Evolutionary conservation across 106 monocot species (phyloP), one percentile per base, ranked within the genome.

Genomic region (Dendrobium huoshanense): DNA sequence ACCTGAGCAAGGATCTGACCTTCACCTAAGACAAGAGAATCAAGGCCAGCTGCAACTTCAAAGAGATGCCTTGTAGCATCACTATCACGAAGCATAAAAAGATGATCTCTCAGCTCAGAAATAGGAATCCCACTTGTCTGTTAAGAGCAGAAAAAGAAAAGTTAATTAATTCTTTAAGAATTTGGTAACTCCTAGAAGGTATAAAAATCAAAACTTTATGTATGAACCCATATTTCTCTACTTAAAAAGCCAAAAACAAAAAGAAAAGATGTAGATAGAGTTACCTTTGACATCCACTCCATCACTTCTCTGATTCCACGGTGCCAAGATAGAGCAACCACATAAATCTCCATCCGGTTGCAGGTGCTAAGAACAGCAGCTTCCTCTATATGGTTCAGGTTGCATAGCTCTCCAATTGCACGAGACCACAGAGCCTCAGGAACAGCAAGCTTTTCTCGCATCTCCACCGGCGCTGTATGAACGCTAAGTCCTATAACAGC

Each of bases 311-410:
- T 90, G 83, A 99, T 88, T 77, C 98, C 98, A 17, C 92, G 87
- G 80, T 99, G 85, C 98, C 98, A 99, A 55, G 98, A 99, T 7
- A 99, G 79, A 18, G 98, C 93, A 41, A 99, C 98, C 41, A 99
- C 95, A 80, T 99, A 99, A 73, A 99, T 93, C 81, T 95, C 98
- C 94, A 98, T 95, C 56, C 95, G 85, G 80, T 99, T 99, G 86
- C 98, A 99, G 13, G 98, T 99, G 82, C 98, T 99, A 24, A 99
- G 94, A 84, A 99, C 98, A 67, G 98, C 95, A 73, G 95, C 98
- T 83, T 99, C 98, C 88, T 99, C 98, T 51, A 99, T 99, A 79
- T 99, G 98, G 77, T 93, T 87, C 72, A 99, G 81, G 80, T 84
- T 86, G 72, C 93, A 93, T 29, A 99, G 93, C 79, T 99, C 98